Evolutionary conservation across 768 basidiomycete genomes (phyloP).

Genomic region (Pulveroboletus ravenelii): DNA sequence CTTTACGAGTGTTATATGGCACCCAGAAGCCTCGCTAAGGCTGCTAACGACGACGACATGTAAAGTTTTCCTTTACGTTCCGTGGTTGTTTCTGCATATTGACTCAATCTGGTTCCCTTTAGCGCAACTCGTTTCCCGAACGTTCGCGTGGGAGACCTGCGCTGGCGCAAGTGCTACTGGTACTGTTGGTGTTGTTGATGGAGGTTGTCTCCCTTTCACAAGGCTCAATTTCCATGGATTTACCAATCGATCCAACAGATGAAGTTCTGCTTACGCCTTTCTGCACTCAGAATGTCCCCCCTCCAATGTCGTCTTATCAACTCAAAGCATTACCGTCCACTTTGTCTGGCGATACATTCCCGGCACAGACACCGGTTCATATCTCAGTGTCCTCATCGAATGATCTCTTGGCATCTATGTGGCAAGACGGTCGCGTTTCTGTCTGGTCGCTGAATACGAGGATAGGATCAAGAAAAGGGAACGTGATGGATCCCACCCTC

Average conservation of each 20-base stretch:
- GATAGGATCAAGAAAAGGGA: slow-evolving; percentile 50
- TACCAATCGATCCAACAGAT: slow-evolving; percentile 39
- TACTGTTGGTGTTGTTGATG: slow-evolving; percentile 85
- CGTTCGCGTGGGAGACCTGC: slow-evolving; percentile 77
- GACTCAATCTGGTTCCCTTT: slow-evolving; percentile 2
- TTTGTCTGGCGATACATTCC: neutral
- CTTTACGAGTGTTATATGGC: slow-evolving; percentile 80
- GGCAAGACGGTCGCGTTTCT: slow-evolving; percentile 63
- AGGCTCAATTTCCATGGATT: neutral
- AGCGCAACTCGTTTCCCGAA: slow-evolving; percentile 56
- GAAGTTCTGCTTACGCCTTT: slow-evolving; percentile 85
- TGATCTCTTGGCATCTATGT: slow-evolving; percentile 63
- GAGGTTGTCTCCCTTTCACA: slow-evolving; percentile 48
- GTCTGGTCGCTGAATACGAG: slow-evolving; percentile 69
- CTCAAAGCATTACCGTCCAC: slow-evolving; percentile 28
- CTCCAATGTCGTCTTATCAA: slow-evolving; percentile 83
- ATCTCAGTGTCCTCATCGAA: slow-evolving; percentile 51
- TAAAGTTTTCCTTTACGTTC: slow-evolving; percentile 32
- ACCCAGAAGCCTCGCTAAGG: slow-evolving; percentile 70
- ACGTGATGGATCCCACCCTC: slow-evolving; percentile 52
- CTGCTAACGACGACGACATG: slow-evolving; percentile 65
- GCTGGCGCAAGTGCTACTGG: slow-evolving; percentile 77
- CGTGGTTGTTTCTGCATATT: neutral
- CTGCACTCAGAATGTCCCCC: slow-evolving; percentile 91
- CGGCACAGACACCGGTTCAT: slow-evolving; percentile 51